phyloP scores from a whole-genome alignment of 1,284 basidiomycete genomes.

The Leccinum laetum region DNA sequence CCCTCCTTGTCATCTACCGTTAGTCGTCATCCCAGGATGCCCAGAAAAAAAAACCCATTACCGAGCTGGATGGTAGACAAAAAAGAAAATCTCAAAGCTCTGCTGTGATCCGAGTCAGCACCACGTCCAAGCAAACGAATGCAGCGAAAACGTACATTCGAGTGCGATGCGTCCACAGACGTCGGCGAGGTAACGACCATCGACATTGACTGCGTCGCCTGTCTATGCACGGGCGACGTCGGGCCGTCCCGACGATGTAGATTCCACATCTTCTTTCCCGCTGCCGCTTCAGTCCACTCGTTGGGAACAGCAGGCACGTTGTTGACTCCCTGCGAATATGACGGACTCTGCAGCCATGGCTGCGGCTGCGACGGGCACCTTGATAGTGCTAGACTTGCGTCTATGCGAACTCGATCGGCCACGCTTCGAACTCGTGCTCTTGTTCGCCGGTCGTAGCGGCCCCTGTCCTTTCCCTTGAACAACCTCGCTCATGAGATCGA shows the following conservation, averaged over 20 bases:
- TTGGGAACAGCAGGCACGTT: not conserved
- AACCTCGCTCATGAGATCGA: conserved; percentile 13
- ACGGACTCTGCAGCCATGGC: not conserved
- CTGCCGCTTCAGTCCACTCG: not conserved
- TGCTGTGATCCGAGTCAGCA: conserved; percentile 14
- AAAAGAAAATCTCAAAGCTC: conserved; percentile 18
- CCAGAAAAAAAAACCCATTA: not conserved
- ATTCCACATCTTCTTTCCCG: not conserved
- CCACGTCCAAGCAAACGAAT: not conserved
- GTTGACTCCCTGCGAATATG: not conserved
- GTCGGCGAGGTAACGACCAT: conserved; percentile 30
- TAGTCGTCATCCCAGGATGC: conserved; percentile 5
- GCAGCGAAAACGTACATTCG: conserved; percentile 16
- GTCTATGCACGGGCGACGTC: conserved; percentile 17
- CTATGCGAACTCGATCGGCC: conserved; percentile 5
- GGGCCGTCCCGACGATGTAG: not conserved
- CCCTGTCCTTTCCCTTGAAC: not conserved
- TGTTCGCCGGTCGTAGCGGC: not conserved
- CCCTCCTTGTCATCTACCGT: conserved; percentile 4
- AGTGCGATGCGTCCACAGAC: conserved; percentile 7
- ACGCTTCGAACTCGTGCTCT: conserved; percentile 5
- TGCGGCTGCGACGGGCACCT: not conserved
- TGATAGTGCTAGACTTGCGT: conserved; percentile 7
- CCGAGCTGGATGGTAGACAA: not conserved
- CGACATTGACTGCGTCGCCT: conserved; percentile 22